Conservation (phyloP, 1,139 yeast species). For the Taphrina communis region DNA sequence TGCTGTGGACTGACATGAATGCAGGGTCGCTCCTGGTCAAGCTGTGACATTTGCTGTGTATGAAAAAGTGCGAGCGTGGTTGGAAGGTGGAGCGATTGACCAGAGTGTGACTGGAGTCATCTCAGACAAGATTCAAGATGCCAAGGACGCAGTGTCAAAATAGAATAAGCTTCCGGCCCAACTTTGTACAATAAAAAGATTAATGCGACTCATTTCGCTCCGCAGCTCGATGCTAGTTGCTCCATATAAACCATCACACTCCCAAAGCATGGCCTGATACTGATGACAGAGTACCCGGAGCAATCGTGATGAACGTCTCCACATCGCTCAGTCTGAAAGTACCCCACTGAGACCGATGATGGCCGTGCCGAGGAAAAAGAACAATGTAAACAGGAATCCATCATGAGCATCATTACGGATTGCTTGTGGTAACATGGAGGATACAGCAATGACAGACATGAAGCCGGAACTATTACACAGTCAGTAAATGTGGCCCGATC, state of each 20-base stretch:
- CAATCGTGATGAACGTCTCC: too few relatives aligned
- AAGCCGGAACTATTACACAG: slow-evolving; percentile 24
- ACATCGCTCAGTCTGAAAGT: slow-evolving; percentile 2
- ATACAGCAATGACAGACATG: slow-evolving; percentile 41
- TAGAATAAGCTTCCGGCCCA: neutral
- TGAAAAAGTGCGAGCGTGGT: slow-evolving; percentile 77
- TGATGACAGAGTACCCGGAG: neutral
- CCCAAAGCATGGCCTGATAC: neutral
- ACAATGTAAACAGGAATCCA: slow-evolving; percentile 23
- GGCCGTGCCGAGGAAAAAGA: slow-evolving; percentile 35
- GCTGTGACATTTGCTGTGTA: slow-evolving; percentile 97
- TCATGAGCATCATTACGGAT: slow-evolving; percentile 31
- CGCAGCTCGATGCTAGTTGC: neutral
- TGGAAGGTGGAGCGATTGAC: slow-evolving; percentile 54
- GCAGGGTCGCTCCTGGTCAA: slow-evolving; percentile 92
- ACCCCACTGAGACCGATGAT: slow-evolving; percentile 35
- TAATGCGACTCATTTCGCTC: neutral
- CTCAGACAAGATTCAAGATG: slow-evolving; percentile 13
- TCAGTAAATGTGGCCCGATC: neutral
- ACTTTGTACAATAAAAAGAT: slow-evolving; percentile 6
- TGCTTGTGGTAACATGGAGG: slow-evolving; percentile 40
- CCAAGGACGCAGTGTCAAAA: slow-evolving; percentile 13
- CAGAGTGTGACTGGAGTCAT: slow-evolving; percentile 14
- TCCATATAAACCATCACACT: neutral
- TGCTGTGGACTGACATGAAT: neutral